A percentile compares a stretch with the other conserved stretches of the same genome.
These are phyloP conservation scores for Fusarium avenaceum DNA, from an alignment of 2,329 filamentous ascomycete genomes.

Conservation along the genomic window DNA sequence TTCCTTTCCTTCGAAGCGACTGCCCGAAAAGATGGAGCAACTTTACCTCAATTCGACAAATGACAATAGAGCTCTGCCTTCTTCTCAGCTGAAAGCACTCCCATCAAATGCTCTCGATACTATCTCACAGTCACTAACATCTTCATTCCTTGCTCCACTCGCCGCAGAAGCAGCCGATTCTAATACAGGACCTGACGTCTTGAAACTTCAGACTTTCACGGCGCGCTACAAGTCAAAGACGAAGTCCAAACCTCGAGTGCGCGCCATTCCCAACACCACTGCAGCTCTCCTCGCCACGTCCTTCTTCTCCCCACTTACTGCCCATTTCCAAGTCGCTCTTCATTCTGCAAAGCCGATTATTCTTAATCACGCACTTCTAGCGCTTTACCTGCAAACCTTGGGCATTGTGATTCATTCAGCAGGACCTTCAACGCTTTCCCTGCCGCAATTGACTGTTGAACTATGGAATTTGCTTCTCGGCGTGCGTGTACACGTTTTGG, in stretches of 20 bases:
- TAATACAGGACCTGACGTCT: conserved; percentile 80
- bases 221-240: conserved; percentile 62
- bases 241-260: conserved; percentile 58
- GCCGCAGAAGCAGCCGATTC: conserved; percentile 86
- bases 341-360: conserved; percentile 69
- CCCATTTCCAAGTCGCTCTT: conserved; percentile 79
- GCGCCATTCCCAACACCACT: conserved; percentile 80
- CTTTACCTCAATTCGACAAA: conserved; percentile 68
- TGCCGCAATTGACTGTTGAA: conserved; percentile 86
- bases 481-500: conserved; percentile 70
- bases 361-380: conserved; percentile 80
- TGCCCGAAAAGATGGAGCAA: conserved; percentile 80
- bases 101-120: conserved; percentile 73
- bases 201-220: conserved; percentile 92
- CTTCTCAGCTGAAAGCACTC: conserved; percentile 63
- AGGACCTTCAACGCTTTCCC: conserved; percentile 80
- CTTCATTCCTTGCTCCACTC: conserved; percentile 82
- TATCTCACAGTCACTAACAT: conserved; percentile 76
- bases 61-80: conserved; percentile 38
- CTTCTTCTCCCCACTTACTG: conserved; percentile 90
- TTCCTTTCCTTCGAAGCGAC: conserved; percentile 83
- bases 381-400: conserved; percentile 87
- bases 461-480: conserved; percentile 85
- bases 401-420: conserved; percentile 85
- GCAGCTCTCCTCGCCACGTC: conserved; percentile 79